Evolutionary conservation across 495 filamentous ascomycete species (phyloP), one percentile per base, ranked within the genome.

Genomic region (Penicillium herquei): DNA sequence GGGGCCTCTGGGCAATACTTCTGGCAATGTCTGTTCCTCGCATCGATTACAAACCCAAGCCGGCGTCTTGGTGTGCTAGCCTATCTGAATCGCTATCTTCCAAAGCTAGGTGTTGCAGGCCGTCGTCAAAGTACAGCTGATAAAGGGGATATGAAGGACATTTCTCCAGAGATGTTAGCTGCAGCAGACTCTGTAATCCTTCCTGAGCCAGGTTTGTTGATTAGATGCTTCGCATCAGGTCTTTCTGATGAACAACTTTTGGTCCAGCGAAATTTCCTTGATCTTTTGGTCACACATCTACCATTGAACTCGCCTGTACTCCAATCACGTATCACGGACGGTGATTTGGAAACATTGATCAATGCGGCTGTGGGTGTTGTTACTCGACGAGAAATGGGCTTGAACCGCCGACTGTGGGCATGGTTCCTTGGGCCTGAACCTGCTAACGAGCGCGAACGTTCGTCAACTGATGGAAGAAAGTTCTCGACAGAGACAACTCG

Each of bases 1-100:
- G 81, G 78, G 12, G 72, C 78, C 9, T 86, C 84, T 30, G 89
- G 92, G 49, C 89, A 91, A 59, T 96, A 91, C 67, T 99, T 96
- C 67, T 99, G 94, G 94, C 94, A 99, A 75, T 96, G 90, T 70
- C 88, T 99, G 59, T 96, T 99, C 60, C 78, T 98, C 37, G 91
- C 92, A 12, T 85, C 90, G 0, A 96, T 99, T 35, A 96, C 93
- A 6, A 92, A 90, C 64, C 78, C 88, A 26, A 88, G 83, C 39
- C 81, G 95, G 55, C 83, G 94, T 42, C 86, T 88, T 59, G 94
- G 94, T 26, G 90, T 91, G 17, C 73, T 99, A 52, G 89, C 93
- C 26, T 98, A 90, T 69, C 73, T 99, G 42, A 75, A 81, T 26
- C 87, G 91, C 51, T 84, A 84, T 60, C 78, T 99, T 11, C 94